phyloP scores from a whole-genome alignment of 2,329 filamentous ascomycete genomes.

The Apiospora koreana region DNA sequence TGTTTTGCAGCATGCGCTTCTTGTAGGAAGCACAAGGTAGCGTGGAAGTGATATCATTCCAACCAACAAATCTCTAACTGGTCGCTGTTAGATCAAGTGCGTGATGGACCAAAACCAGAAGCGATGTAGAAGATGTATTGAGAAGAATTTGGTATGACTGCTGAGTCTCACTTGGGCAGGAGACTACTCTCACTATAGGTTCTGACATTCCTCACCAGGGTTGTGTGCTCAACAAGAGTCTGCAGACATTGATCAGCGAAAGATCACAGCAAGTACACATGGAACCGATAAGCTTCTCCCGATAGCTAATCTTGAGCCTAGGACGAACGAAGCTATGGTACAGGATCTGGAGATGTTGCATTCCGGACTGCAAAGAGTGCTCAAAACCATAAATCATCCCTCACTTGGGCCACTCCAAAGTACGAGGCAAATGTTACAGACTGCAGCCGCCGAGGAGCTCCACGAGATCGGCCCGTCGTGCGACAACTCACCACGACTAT shows the following conservation, averaged over 20 bases:
- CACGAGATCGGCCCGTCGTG: constrained; percentile 22
- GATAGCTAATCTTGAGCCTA: constrained; percentile 11
- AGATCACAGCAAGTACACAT: constrained; percentile 35
- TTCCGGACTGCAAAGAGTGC: constrained; percentile 20
- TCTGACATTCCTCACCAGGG: constrained; percentile 15
- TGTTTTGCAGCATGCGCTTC: constrained; percentile 35
- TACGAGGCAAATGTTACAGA: constrained; percentile 14
- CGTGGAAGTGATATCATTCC: neutral
- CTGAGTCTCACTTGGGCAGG: too few species aligned
- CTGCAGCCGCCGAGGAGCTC: constrained; percentile 19
- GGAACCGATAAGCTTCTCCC: neutral
- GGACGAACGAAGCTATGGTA: constrained; percentile 21
- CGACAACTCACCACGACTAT: constrained; percentile 27
- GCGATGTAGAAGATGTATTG: constrained; percentile 38
- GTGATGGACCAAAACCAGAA: constrained; percentile 39
- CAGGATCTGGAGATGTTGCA: constrained; percentile 26
- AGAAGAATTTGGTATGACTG: constrained; percentile 31
- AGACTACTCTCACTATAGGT: neutral
- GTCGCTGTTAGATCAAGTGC: constrained; percentile 38
- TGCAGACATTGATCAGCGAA: constrained; percentile 44
- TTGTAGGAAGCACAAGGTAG: constrained; percentile 42
- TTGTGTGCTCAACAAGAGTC: constrained; percentile 42
- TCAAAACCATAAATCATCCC: constrained; percentile 20
- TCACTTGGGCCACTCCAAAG: constrained; percentile 21
- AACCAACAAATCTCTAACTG: neutral